Evolutionary conservation across 352 stramenopile genomes (phyloP), one percentile per base, ranked within the genome.

Genomic region (Pythium monospermum): DNA sequence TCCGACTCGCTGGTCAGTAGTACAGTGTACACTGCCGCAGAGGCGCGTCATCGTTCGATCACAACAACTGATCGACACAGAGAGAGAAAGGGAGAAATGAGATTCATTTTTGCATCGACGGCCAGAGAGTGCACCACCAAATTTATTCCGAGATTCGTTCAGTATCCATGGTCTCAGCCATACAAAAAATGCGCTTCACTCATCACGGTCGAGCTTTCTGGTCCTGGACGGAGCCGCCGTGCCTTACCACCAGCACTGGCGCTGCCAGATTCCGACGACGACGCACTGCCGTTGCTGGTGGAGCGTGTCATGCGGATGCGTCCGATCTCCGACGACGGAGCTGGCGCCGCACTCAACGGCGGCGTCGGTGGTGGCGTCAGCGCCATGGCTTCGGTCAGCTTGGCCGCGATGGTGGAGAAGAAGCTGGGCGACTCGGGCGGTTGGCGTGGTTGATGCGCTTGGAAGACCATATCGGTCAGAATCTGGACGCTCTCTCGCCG

Each of bases 401-500:
- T 57, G 6, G 57, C 48, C 0, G 57, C 49, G 4, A 64, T 26
- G 10, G 42, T 45, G 0, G 57, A 53, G 42, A 64, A 64, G 11
- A 64, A 23, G 19, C 57, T 49, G 0, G 41, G 45, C 15, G 52
- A 15, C 16, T 52, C 52, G 0, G 43, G 40, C 18, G 43, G 19
- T 22, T 59, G 32, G 19, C 33, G 50, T 5, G 57, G 57, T 33
- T 54, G 57, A 40, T 59, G 49, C 3, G 49, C 53, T 32, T 62
- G 38, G 23, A 73, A 61, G 10, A 70, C 51, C 65, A 73, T 59
- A 22, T 73, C 65, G 6, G 61, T 68, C 13, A 73, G 44, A 25
- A 73, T 56, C 32, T 73, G 60, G 27, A 56, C 32, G 33, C 52
- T 60, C 13, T 64, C 62, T 13, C 65, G 56, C 32, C 61, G 61